A percentile compares a stretch with the other conserved stretches of the same genome.
Conservation (phyloP, 805 yeast genomes). For the Torulaspora maleeae region DNA sequence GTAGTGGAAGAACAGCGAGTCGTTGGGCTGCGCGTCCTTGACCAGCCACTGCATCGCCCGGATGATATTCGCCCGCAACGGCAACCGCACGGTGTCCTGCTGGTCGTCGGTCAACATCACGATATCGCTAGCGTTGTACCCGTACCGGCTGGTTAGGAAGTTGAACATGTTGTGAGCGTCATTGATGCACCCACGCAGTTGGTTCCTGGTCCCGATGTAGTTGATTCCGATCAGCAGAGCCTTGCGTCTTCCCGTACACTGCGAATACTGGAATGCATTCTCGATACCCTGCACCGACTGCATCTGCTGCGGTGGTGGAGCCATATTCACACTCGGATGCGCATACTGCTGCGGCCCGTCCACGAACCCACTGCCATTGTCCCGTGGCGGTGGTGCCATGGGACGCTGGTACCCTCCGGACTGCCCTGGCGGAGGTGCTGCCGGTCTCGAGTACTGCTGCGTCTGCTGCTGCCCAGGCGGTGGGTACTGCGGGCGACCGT, state of each 20-base stretch:
- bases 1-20: slow-evolving; percentile 74
- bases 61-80: slow-evolving; percentile 65
- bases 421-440: slow-evolving; percentile 14
- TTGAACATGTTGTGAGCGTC: slow-evolving; percentile 56
- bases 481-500: slow-evolving; percentile 7
- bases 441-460: slow-evolving; percentile 15
- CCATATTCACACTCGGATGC: slow-evolving; percentile 21
- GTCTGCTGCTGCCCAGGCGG: slow-evolving; percentile 11
- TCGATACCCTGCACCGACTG: slow-evolving; percentile 20
- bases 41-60: slow-evolving; percentile 83
- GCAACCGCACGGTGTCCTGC: slow-evolving; percentile 44
- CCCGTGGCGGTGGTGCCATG: slow-evolving; percentile 18
- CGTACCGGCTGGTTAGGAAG: slow-evolving; percentile 42
- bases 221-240: slow-evolving; percentile 77
- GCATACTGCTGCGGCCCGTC: slow-evolving; percentile 20
- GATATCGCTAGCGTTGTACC: slow-evolving; percentile 51
- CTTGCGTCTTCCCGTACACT: slow-evolving; percentile 66
- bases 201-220: slow-evolving; percentile 59
- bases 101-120: slow-evolving; percentile 59
- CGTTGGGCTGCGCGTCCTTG: slow-evolving; percentile 66
- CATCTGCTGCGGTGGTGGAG: slow-evolving; percentile 24
- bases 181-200: slow-evolving; percentile 73
- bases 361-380: slow-evolving; percentile 10
- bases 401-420: slow-evolving; percentile 17
- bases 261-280: slow-evolving; percentile 53